Evolutionary conservation across 83 land plant species (phyloP).

Genomic region (Picea abies): DNA sequence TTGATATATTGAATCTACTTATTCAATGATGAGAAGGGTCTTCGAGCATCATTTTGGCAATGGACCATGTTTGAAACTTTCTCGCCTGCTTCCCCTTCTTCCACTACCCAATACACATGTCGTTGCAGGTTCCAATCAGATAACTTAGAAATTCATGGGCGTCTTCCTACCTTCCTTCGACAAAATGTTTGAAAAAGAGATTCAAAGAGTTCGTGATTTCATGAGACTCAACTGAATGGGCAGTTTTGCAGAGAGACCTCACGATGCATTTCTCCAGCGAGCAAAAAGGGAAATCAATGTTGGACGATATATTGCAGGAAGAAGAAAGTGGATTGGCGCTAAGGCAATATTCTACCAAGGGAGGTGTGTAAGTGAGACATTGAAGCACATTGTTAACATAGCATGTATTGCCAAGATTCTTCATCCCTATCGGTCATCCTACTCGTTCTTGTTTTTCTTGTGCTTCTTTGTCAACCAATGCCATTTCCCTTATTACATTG

Average conservation of each 20-base stretch:
- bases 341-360: constrained; percentile 75
- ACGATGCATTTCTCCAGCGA: constrained; percentile 75
- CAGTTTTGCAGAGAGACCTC: constrained; percentile 48
- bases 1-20: too few relatives aligned
- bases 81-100: constrained; percentile 47
- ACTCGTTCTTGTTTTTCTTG: too few relatives aligned
- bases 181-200: constrained; percentile 77
- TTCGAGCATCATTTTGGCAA: too few relatives aligned
- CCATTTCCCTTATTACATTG: too few relatives aligned
- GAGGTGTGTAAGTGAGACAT: constrained; percentile 82
- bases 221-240: constrained; percentile 53
- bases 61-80: too few relatives aligned
- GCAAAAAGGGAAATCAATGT: constrained; percentile 72
- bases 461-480: too few relatives aligned
- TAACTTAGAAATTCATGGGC: constrained; percentile 96
- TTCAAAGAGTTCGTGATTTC: constrained; percentile 58
- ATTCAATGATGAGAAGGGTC: too few relatives aligned
- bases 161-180: constrained; percentile 89
- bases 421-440: constrained; percentile 43
- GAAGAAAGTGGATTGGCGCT: too few relatives aligned
- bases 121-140: constrained; percentile 92
- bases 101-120: constrained; percentile 38
- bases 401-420: constrained; percentile 66
- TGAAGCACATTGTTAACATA: constrained; percentile 78
- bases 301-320: too few relatives aligned